Evolutionary conservation across 1,284 basidiomycete species (phyloP), one percentile per base, ranked within the genome.

Genomic region (Fomes fomentarius): DNA sequence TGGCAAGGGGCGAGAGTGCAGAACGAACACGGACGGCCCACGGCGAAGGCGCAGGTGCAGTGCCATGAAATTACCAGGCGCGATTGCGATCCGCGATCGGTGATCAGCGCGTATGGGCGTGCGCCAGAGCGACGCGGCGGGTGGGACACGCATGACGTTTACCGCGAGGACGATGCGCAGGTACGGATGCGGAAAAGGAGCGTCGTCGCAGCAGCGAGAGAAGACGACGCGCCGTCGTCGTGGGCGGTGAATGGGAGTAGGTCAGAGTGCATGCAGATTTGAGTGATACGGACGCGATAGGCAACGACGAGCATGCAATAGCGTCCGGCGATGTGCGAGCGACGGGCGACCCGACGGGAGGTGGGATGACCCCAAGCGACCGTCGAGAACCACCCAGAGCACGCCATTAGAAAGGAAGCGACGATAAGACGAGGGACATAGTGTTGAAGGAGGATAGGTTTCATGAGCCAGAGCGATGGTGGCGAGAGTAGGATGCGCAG

Each of bases 271-370:
- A 43, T 43, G 35, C 35, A 42, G 15, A 30, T 42, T 47, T 28
- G 45, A 50, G 42, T 45, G 57, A 54, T 56, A 49, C 47, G 50
- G 45, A 48, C 58, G 46, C 50, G 60, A 64, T 62, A 58, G 58
- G 63, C 50, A 60, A 49, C 57, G 58, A 59, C 52, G 62, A 61
- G 57, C 60, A 58, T 51, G 55, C 33, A 51, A 50, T n/a, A 42
- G 40, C 57, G 42, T 54, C 54, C 56, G 57, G 41, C 31, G 56
- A 55, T 54, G 46, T 45, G 59, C 59, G 56, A 54, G 40, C 25
- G 17, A 50, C 45, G 49, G 50, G 60, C 33, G 54, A 47, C 35
- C 34, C 44, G 26, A n/a, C 17, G 51, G 30, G 49, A 25, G 53
- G 43, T 47, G 49, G 52, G 34, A 50, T 60, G 58, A 55, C 51